Evolutionary conservation across 177 flowering plant genomes (phyloP).

Genomic region (Viscum album): DNA sequence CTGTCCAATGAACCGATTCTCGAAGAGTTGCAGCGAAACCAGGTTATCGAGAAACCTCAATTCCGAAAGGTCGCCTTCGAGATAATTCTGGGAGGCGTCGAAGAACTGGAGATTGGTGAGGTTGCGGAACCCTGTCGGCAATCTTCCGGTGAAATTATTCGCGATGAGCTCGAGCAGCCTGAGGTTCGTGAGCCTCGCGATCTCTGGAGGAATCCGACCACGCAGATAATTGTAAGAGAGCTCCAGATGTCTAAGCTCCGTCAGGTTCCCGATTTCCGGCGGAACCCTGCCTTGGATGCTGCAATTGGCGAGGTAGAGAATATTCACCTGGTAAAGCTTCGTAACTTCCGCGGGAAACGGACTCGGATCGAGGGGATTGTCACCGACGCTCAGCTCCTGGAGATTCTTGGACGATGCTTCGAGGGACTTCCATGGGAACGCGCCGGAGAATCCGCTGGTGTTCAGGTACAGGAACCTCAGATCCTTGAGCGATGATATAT

Average conservation of each 20-base stretch:
- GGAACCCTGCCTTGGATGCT: conserved; percentile 41
- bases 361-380: conserved; percentile 30
- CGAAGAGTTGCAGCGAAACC: conserved; percentile 32
- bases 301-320: conserved; percentile 44
- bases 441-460: conserved; percentile 31
- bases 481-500: conserved; percentile 24
- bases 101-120: conserved; percentile 31
- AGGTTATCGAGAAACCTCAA: conserved; percentile 32
- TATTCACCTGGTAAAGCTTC: conserved; percentile 23
- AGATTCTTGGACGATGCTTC: conserved; percentile 23
- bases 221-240: conserved; percentile 27
- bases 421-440: conserved; percentile 47
- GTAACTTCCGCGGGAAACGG: conserved; percentile 28
- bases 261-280: conserved; percentile 31
- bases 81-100: conserved; percentile 37
- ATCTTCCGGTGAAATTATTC: conserved; percentile 34
- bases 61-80: conserved; percentile 43
- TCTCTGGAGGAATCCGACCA: conserved; percentile 40
- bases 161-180: conserved; percentile 52
- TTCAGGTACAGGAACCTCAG: conserved; percentile 31
- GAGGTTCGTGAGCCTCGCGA: conserved; percentile 32
- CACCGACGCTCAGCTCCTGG: conserved; percentile 36
- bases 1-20: conserved; percentile 39
- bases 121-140: conserved; percentile 42
- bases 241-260: conserved; percentile 32